These are phyloP conservation scores for Cutaneotrichosporon sp. DNA, from an alignment of 1,284 basidiomycete genomes.

Conservation along the genomic window DNA sequence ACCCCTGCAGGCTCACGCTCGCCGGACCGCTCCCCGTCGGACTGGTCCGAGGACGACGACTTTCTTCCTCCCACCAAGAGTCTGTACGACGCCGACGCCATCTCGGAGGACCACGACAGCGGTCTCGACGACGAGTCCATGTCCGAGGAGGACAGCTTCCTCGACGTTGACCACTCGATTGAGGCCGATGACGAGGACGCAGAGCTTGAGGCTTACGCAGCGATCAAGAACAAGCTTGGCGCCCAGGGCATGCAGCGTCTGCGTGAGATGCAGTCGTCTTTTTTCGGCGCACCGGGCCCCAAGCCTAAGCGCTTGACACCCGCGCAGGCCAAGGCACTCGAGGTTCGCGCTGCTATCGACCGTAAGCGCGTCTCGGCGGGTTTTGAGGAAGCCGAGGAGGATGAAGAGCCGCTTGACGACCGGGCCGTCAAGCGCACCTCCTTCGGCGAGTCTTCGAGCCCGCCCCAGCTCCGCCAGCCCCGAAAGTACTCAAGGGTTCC, in stretches of 20 bases:
- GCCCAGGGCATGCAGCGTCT: conserved; percentile 69
- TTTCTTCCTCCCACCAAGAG: conserved; percentile 38
- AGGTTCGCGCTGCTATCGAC: conserved; percentile 12
- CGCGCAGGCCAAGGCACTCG: conserved; percentile 5
- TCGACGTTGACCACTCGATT: conserved; percentile 13
- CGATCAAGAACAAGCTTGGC: conserved; percentile 50
- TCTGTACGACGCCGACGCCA: conserved; percentile 26
- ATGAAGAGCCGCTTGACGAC: conserved; percentile 59
- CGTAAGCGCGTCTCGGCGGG: conserved; percentile 19
- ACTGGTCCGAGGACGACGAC: conserved; percentile 31
- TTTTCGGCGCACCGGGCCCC: conserved; percentile 57
- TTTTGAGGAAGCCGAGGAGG: conserved; percentile 65
- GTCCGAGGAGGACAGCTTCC: conserved; percentile 10
- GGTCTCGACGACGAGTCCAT: conserved; percentile 16
- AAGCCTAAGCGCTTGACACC: conserved; percentile 1
- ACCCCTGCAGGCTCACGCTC: conserved; percentile 11
- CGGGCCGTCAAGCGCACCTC: conserved; percentile 66
- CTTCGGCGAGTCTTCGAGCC: conserved; percentile 64
- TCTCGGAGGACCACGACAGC: conserved; percentile 24
- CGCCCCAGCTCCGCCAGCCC: conserved; percentile 55
- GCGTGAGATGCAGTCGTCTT: conserved; percentile 84
- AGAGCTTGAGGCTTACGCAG: conserved; percentile 20
- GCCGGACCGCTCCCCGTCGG: background rate
- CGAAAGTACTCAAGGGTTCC: conserved; percentile 40
- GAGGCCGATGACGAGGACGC: conserved; percentile 33